Conservation (phyloP, 2,329 filamentous ascomycete species). For the Paecilomyces dactylethromorphus region DNA sequence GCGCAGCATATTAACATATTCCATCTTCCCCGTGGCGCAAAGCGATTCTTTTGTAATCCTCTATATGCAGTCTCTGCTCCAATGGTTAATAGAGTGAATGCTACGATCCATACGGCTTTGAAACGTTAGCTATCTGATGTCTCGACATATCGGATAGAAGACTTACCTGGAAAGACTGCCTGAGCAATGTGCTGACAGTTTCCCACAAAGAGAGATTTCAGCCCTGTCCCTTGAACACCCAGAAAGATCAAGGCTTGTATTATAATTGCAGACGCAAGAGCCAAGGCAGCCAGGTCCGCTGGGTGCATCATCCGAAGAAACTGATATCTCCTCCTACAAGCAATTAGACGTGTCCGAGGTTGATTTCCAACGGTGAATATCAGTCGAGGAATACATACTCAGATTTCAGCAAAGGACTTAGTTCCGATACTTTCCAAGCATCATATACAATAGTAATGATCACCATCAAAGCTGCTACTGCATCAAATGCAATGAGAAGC, state of each 20-base stretch:
- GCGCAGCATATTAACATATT: slow-evolving; percentile 12
- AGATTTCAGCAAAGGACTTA: neutral
- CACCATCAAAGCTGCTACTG: slow-evolving; percentile 7
- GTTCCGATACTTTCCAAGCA: slow-evolving; percentile 4
- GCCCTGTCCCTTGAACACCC: slow-evolving; percentile 6
- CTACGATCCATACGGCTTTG: slow-evolving; percentile 18
- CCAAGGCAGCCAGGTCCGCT: slow-evolving; percentile 11
- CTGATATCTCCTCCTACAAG: slow-evolving; percentile 3
- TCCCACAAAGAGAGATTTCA: slow-evolving; percentile 1
- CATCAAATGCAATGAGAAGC: slow-evolving; percentile 8
- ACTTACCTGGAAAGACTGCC: slow-evolving; percentile 16
- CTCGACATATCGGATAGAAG: neutral
- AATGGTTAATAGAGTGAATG: slow-evolving; percentile 16
- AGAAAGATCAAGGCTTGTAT: slow-evolving; percentile 11
- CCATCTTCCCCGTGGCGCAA: slow-evolving; percentile 10
- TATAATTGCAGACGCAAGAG: slow-evolving; percentile 9
- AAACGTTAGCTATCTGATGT: slow-evolving; percentile 3
- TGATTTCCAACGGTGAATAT: neutral
- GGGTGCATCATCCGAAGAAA: slow-evolving; percentile 9
- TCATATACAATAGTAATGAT: slow-evolving; percentile 7
- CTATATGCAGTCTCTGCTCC: slow-evolving; percentile 14
- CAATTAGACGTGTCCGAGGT: neutral
- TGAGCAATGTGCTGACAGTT: slow-evolving; percentile 10
- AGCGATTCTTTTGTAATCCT: slow-evolving; percentile 9
- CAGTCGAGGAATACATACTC: slow-evolving; percentile 2